Conservation (phyloP, 1,284 basidiomycete genomes). For the Pulveroboletus sp. region DNA sequence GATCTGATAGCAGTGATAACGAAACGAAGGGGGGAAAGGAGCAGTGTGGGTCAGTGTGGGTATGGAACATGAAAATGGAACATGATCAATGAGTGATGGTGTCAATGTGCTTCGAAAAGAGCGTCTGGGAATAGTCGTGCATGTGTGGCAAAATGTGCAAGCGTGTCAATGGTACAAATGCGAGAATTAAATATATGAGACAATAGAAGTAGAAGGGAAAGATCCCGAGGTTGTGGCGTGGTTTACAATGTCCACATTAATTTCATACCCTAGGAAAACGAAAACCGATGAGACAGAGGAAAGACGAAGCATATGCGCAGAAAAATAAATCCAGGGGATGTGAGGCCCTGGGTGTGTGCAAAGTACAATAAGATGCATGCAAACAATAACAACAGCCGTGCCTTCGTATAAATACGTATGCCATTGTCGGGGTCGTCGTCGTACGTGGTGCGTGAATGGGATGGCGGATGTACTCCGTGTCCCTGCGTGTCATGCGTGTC, state of each 20-base stretch:
- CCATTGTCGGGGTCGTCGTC: slow-evolving; percentile 25
- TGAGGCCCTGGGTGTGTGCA: not conserved
- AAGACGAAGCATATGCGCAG: slow-evolving; percentile 9
- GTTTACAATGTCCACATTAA: slow-evolving; percentile 21
- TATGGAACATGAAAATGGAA: slow-evolving; percentile 16
- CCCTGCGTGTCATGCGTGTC: not conserved
- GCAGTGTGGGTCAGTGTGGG: not conserved
- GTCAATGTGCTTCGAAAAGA: slow-evolving; percentile 11
- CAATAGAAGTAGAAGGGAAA: slow-evolving; percentile 5
- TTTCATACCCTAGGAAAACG: slow-evolving; percentile 4
- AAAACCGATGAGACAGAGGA: slow-evolving; percentile 6
- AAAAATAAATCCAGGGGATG: slow-evolving; percentile 3
- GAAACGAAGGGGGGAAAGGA: slow-evolving; percentile 7
- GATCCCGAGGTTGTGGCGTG: slow-evolving; percentile 1
- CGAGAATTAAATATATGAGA: slow-evolving; percentile 35
- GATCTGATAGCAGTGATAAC: not conserved
- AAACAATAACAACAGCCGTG: slow-evolving; percentile 25
- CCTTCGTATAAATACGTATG: slow-evolving; percentile 33
- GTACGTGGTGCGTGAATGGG: slow-evolving; percentile 19
- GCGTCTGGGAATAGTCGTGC: slow-evolving; percentile 3
- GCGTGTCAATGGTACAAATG: slow-evolving; percentile 28
- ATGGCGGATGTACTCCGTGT: not conserved
- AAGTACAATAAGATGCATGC: slow-evolving; percentile 25
- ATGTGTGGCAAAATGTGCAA: slow-evolving; percentile 8
- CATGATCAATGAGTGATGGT: slow-evolving; percentile 6